Evolutionary conservation across 345 rosid species (phyloP).

Genomic region (Murraya paniculata): DNA sequence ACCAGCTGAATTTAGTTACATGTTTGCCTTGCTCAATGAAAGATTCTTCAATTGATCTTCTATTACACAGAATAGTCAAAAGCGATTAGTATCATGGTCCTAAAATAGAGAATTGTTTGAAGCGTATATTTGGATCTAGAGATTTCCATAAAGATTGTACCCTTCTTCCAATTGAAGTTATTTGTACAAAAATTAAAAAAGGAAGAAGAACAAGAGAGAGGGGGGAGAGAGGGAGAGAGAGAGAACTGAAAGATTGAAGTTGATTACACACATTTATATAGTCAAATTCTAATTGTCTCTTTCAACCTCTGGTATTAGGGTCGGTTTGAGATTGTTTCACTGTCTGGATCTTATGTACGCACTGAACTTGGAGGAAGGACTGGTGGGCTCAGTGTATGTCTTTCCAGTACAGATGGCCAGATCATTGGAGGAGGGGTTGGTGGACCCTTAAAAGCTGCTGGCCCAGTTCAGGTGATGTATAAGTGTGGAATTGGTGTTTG

Average conservation of each 20-base stretch:
- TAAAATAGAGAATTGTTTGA: neutral
- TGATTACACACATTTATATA: neutral
- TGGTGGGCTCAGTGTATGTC: conserved; percentile 85
- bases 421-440: conserved; percentile 93
- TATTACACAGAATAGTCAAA: neutral
- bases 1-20: neutral
- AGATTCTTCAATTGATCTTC: neutral
- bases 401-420: conserved; percentile 69
- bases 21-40: neutral
- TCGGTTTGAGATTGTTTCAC: conserved; percentile 75
- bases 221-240: too few relatives aligned
- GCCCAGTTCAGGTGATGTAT: conserved; percentile 79
- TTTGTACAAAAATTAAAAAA: neutral
- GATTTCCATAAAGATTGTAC: neutral
- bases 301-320: conserved; percentile 53
- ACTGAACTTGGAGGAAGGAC: conserved; percentile 71
- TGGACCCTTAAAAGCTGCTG: conserved; percentile 77
- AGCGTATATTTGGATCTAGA: neutral
- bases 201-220: neutral
- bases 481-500: neutral
- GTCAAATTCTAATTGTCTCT: neutral
- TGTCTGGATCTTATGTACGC: conserved; percentile 80
- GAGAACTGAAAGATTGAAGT: neutral
- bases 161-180: neutral
- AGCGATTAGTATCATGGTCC: neutral